Percentiles rank a stretch among this genome's conserved stretches.
phyloP scores from a whole-genome alignment of 2,329 filamentous ascomycete species.

The Fusarium neocosmosporiellum region DNA sequence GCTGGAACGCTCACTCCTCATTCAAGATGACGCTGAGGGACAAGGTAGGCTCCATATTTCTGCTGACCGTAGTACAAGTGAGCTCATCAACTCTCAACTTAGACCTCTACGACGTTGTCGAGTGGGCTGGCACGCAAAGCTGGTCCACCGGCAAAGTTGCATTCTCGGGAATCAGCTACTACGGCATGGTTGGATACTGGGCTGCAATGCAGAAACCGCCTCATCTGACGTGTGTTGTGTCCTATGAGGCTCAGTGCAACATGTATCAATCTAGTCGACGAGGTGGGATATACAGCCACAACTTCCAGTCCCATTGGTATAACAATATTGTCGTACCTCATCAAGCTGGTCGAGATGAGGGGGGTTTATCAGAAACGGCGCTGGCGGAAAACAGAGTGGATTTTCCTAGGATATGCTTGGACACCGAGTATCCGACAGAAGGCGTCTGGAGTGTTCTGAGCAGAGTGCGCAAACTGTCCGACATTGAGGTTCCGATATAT shows the following conservation, averaged over 20 bases:
- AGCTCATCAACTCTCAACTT: neutral
- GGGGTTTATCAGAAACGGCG: neutral
- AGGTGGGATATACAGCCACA: neutral
- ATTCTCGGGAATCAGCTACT: neutral
- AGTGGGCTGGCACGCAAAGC: neutral
- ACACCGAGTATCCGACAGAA: neutral
- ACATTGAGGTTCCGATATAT: neutral
- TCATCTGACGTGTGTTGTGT: neutral
- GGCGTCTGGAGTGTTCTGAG: neutral
- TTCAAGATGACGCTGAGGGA: neutral
- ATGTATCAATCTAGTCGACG: neutral
- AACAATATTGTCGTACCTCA: neutral
- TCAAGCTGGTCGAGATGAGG: neutral
- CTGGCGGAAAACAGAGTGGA: neutral
- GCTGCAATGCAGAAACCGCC: neutral
- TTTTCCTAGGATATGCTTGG: neutral
- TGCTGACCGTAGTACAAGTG: too few species aligned
- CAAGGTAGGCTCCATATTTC: neutral
- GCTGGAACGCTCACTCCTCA: neutral
- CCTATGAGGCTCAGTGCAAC: neutral
- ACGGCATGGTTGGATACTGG: neutral
- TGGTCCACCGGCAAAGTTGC: neutral
- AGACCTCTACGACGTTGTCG: neutral
- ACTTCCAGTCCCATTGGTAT: neutral
- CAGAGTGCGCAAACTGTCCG: neutral